phyloP scores from a whole-genome alignment of 2,329 filamentous ascomycete species.

The Colletotrichum lini region DNA sequence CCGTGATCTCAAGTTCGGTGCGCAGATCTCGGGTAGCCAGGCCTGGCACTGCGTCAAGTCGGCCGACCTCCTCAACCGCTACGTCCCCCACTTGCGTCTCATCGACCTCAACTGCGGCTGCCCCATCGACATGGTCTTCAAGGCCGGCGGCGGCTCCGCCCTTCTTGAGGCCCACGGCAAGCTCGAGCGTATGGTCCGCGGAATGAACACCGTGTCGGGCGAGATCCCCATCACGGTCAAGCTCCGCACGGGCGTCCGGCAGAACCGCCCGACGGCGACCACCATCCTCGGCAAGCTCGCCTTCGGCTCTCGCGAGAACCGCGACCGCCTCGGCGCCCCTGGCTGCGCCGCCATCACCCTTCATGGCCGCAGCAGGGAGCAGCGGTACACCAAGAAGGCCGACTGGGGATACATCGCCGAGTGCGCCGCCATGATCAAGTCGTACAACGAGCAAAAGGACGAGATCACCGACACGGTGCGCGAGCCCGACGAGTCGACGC shows the following conservation, averaged over 20 bases:
- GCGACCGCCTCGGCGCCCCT: slow-evolving; percentile 78
- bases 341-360: slow-evolving; percentile 96
- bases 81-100: slow-evolving; percentile 86
- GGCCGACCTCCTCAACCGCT: slow-evolving; percentile 82
- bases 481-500: slow-evolving; percentile 82
- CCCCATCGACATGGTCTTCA: slow-evolving; percentile 94
- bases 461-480: slow-evolving; percentile 80
- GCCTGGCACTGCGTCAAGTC: slow-evolving; percentile 92
- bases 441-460: slow-evolving; percentile 79
- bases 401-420: slow-evolving; percentile 97
- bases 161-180: slow-evolving; percentile 91
- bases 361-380: slow-evolving; percentile 92
- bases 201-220: slow-evolving; percentile 94
- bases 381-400: slow-evolving; percentile 92
- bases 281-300: slow-evolving; percentile 88
- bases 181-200: slow-evolving; percentile 92
- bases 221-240: slow-evolving; percentile 95
- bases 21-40: slow-evolving; percentile 92
- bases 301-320: slow-evolving; percentile 81
- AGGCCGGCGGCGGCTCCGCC: slow-evolving; percentile 89
- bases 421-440: slow-evolving; percentile 86
- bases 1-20: slow-evolving; percentile 89
- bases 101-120: slow-evolving; percentile 98
- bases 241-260: slow-evolving; percentile 91
- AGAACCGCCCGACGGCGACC: slow-evolving; percentile 82